These are phyloP conservation scores for Phycomyces nitens DNA, from an alignment of 192 early-diverging fungal species.

Conservation along the genomic window DNA sequence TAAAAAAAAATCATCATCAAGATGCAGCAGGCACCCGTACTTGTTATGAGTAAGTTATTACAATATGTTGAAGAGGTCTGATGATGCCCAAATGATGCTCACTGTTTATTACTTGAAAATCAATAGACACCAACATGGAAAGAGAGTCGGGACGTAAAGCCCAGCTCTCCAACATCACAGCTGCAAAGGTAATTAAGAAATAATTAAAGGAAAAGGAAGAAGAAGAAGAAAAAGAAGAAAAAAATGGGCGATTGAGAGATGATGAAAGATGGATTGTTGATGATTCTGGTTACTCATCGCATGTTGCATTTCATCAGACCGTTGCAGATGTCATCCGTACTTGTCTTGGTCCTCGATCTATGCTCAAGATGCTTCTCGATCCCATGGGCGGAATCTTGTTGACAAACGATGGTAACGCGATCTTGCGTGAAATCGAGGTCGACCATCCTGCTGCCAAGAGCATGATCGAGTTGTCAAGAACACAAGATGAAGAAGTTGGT, in stretches of 20 bases:
- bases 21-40: conserved; percentile 76
- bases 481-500: conserved; percentile 99
- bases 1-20: conserved; percentile 26
- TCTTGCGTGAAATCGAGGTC: conserved; percentile 97
- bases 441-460: conserved; percentile 99
- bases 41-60: conserved; percentile 74
- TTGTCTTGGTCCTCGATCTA: conserved; percentile 95
- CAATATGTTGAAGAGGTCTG: neutral
- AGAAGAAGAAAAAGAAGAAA: neutral
- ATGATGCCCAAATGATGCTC: neutral
- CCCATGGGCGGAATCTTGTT: conserved; percentile 99
- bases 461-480: conserved; percentile 98
- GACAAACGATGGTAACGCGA: conserved; percentile 99
- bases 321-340: conserved; percentile 98
- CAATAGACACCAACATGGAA: conserved; percentile 79
- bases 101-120: neutral
- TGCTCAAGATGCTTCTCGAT: conserved; percentile 99
- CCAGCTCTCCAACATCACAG: conserved; percentile 95
- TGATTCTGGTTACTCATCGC: neutral
- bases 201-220: neutral
- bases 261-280: neutral
- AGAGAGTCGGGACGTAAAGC: conserved; percentile 95
- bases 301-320: conserved; percentile 52
- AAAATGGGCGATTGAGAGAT: neutral
- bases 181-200: conserved; percentile 78